phyloP scores from a whole-genome alignment of 1,284 basidiomycete genomes.

The Rhodotorula sp. region DNA sequence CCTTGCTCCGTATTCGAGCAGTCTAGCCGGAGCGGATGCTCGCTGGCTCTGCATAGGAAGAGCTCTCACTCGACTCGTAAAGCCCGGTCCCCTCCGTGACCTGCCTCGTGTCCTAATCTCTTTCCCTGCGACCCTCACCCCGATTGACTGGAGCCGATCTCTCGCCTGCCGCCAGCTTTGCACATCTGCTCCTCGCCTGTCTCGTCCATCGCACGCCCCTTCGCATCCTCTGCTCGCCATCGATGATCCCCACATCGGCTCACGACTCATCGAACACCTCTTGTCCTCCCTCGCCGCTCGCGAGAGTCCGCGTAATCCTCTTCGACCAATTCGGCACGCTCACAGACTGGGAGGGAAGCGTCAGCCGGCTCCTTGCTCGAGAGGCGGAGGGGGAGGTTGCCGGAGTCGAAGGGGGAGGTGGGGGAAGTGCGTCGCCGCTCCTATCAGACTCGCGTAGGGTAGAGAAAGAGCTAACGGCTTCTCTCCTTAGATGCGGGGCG shows the following conservation, averaged over 20 bases:
- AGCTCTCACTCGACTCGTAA: too few relatives aligned
- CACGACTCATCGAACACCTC: background rate
- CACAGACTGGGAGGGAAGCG: slow-evolving; percentile 46
- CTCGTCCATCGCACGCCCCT: too few relatives aligned
- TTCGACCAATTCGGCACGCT: slow-evolving; percentile 58
- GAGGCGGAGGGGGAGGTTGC: background rate
- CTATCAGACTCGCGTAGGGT: too few relatives aligned
- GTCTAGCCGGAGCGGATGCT: too few relatives aligned
- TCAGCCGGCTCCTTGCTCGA: slow-evolving; percentile 4
- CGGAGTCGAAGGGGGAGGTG: background rate
- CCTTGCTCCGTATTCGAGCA: too few relatives aligned
- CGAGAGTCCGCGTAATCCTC: slow-evolving; percentile 59
- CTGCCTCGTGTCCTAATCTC: too few relatives aligned
- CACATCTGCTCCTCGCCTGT: too few relatives aligned
- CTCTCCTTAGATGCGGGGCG: background rate
- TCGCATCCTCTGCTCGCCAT: background rate
- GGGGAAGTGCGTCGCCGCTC: background rate
- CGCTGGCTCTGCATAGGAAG: too few relatives aligned
- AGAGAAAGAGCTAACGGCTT: background rate
- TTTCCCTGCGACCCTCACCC: too few relatives aligned
- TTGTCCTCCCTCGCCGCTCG: background rate
- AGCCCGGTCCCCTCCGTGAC: too few relatives aligned
- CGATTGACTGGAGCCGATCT: too few relatives aligned
- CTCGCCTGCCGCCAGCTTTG: too few relatives aligned
- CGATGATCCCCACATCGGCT: background rate